Evolutionary conservation across 139 green algal genomes (phyloP).

Genomic region (Chlamydomonas sp.): DNA sequence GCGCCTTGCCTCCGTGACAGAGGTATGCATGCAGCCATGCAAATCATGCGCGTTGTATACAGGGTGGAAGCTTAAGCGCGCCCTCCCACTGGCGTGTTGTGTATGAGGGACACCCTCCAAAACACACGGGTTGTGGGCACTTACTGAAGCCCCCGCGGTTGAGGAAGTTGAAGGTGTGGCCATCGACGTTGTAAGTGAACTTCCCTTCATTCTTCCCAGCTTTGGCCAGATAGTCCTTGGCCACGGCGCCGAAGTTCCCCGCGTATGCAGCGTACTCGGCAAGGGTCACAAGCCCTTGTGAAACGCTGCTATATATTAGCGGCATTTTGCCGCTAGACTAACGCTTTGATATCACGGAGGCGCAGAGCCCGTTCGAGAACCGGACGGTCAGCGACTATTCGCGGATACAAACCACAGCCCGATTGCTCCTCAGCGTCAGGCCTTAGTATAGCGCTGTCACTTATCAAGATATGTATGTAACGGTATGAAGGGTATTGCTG

Average conservation of each 20-base stretch:
- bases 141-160: constrained; percentile 80
- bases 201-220: constrained; percentile 75
- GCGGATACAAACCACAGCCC: too few species aligned
- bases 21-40: not conserved
- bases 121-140: not conserved
- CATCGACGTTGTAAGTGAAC: constrained; percentile 78
- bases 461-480: too few species aligned
- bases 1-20: not conserved
- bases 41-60: not conserved
- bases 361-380: too few species aligned
- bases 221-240: constrained; percentile 84
- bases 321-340: constrained; percentile 57
- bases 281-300: constrained; percentile 77
- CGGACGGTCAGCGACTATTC: too few species aligned
- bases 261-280: constrained; percentile 90
- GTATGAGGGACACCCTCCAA: not conserved
- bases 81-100: too few species aligned
- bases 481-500: too few species aligned
- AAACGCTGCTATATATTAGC: constrained; percentile 83
- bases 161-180: constrained; percentile 91
- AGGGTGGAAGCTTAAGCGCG: too few species aligned
- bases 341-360: too few species aligned
- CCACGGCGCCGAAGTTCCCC: constrained; percentile 92
- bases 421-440: too few species aligned
- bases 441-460: too few species aligned